phyloP scores from a whole-genome alignment of 2,329 filamentous ascomycete genomes.

The Aureobasidium sp. region DNA sequence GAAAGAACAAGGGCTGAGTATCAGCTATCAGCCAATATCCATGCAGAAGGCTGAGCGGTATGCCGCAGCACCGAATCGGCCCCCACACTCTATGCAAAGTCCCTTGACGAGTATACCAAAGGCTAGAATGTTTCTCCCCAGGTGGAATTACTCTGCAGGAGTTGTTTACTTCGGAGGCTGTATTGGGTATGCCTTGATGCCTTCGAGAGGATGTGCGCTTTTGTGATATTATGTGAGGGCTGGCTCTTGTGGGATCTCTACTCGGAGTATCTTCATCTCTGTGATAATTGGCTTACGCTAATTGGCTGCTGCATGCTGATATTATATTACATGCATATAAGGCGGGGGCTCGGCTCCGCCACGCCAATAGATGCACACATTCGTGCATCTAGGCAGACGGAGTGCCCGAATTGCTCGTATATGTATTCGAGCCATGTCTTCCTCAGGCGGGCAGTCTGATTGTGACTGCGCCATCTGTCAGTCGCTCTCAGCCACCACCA shows the following conservation, averaged over 20 bases:
- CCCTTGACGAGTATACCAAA: not conserved
- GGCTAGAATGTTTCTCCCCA: not conserved
- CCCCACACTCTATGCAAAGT: not conserved
- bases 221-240: not conserved
- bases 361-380: not conserved
- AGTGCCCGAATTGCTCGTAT: not conserved
- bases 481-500: not conserved
- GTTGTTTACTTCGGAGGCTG: not conserved
- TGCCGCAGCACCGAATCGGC: not conserved
- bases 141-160: not conserved
- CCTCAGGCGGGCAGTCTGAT: not conserved
- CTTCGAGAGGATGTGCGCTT: not conserved
- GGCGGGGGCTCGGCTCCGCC: not conserved
- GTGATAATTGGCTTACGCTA: not conserved
- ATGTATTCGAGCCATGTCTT: not conserved
- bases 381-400: not conserved
- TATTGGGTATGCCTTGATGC: not conserved
- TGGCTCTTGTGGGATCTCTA: not conserved
- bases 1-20: not conserved
- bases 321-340: not conserved
- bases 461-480: not conserved
- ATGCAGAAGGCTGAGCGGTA: not conserved
- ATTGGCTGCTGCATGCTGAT: not conserved
- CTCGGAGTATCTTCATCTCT: not conserved
- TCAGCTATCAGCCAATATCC: not conserved